Evolutionary conservation across 257 asterid genomes (phyloP), one percentile per base, ranked within the genome.

Genomic region (Nicotiana sylvestris): DNA sequence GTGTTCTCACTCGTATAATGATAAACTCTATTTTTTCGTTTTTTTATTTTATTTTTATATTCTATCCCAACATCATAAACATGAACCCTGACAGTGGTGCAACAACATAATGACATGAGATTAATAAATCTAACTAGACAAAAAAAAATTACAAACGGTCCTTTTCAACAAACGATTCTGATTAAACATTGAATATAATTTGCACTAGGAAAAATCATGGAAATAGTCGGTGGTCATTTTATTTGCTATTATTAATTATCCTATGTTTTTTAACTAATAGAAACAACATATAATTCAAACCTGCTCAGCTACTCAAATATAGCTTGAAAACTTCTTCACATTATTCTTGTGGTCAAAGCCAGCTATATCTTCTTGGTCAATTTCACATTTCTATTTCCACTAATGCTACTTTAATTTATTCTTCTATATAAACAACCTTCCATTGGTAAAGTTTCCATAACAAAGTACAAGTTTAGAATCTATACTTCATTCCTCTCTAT

Each of bases 391-490:
- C 27, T 21, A 49, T 74, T 74, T 27, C 43, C 43, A 27, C 39
- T 27, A 49, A 49, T 30, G 15, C 15, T 74, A 15, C 39, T 21
- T 21, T 21, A 21, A 21, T 74, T 25, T 78, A 21, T 65, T 79
- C 60, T 21, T 68, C 84, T 70, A 81, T 81, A 81, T 30, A 53
- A 74, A 13, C 16, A 25, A 74, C 9, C 16, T 21, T 74, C 51
- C 29, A 46, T 13, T 1, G 2, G 4, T 27, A 49, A 74, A 49
- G 25, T 74, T 49, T 53, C 80, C 39, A 25, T 74, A 49, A 74
- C 80, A 74, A 70, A 53, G 0, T 18, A 53, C 57, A 53, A 53
- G 49, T 43, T 43, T 43, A 43, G 49, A 2, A 43, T 43, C 49
- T 7, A 53, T 53, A 53, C 57, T 53, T 66, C 13, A 32, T 8